phyloP scores from a whole-genome alignment of 129 eudicot species.

The Sambucus nigra region DNA sequence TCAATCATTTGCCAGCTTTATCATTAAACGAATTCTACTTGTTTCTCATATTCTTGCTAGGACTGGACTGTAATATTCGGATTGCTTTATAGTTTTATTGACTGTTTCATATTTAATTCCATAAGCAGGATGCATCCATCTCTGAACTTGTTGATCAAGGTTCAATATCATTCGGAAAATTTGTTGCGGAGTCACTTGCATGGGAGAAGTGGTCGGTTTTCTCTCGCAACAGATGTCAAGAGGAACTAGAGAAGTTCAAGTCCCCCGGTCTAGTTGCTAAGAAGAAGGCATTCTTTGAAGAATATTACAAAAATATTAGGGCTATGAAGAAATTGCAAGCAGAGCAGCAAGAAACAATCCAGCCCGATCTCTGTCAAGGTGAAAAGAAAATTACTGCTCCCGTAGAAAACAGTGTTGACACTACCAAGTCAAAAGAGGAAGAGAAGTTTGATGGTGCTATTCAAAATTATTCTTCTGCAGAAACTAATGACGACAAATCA shows the following conservation, averaged over 20 bases:
- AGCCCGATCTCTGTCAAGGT: not conserved
- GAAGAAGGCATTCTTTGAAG: slow-evolving; percentile 16
- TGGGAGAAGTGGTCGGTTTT: slow-evolving; percentile 14
- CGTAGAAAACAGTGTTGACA: not conserved
- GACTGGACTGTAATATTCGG: not conserved
- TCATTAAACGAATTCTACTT: not conserved
- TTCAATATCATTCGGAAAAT: slow-evolving; percentile 15
- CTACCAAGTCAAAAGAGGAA: slow-evolving; percentile 2
- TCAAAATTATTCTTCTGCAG: not conserved
- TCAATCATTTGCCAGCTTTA: no score
- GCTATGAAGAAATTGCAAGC: slow-evolving; percentile 12
- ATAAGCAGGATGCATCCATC: slow-evolving; percentile 9
- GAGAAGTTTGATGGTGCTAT: not conserved
- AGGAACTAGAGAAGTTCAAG: slow-evolving; percentile 12
- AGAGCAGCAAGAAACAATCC: slow-evolving; percentile 2
- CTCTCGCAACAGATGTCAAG: slow-evolving; percentile 12
- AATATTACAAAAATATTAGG: slow-evolving; percentile 11
- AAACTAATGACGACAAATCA: slow-evolving; percentile 10
- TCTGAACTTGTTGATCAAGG: slow-evolving; percentile 13
- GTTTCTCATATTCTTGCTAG: not conserved
- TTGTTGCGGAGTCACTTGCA: slow-evolving; percentile 7
- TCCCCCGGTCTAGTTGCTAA: slow-evolving; percentile 14
- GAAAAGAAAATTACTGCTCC: not conserved
- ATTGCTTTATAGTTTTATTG: not conserved
- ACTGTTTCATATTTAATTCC: not conserved